Percentiles rank a stretch among this genome's conserved stretches.
phyloP scores from a whole-genome alignment of 139 green algal genomes.

The Zygnema circumcarinatum region DNA sequence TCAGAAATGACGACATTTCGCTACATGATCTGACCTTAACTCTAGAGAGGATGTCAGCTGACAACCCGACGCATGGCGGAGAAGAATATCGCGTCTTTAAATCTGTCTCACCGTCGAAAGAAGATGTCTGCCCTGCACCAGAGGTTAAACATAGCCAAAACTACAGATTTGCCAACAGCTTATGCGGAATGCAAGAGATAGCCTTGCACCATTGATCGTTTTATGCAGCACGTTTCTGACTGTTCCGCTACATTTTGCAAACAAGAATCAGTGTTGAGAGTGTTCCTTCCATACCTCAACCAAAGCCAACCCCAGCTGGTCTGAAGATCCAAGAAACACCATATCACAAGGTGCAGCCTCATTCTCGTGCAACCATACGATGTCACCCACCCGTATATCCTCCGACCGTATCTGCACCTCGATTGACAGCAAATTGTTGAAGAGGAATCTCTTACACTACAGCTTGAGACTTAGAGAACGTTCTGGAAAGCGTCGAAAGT shows the following conservation, averaged over 20 bases:
- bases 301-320: conserved; percentile 47
- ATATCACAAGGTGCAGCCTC: conserved; percentile 60
- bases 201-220: too few species aligned
- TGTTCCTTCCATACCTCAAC: conserved; percentile 46
- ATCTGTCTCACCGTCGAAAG: conserved; percentile 63
- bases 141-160: conserved; percentile 10
- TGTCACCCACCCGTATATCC: conserved; percentile 54
- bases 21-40: too few species aligned
- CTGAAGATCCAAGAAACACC: conserved; percentile 46
- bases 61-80: conserved; percentile 27
- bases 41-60: neutral
- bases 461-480: too few species aligned
- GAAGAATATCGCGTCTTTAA: conserved; percentile 51
- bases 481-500: neutral
- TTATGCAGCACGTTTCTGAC: too few species aligned
- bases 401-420: conserved; percentile 39
- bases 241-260: too few species aligned
- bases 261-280: too few species aligned
- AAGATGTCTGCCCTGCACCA: conserved; percentile 48
- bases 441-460: conserved; percentile 5
- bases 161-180: too few species aligned
- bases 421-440: conserved; percentile 7
- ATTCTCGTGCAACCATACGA: conserved; percentile 59
- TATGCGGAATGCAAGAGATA: too few species aligned
- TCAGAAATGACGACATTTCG: too few species aligned